Percentiles rank a stretch among this genome's conserved stretches.
These are phyloP conservation scores for Phytophthora sojae DNA, from an alignment of 352 stramenopile species.

Conservation along the genomic window DNA sequence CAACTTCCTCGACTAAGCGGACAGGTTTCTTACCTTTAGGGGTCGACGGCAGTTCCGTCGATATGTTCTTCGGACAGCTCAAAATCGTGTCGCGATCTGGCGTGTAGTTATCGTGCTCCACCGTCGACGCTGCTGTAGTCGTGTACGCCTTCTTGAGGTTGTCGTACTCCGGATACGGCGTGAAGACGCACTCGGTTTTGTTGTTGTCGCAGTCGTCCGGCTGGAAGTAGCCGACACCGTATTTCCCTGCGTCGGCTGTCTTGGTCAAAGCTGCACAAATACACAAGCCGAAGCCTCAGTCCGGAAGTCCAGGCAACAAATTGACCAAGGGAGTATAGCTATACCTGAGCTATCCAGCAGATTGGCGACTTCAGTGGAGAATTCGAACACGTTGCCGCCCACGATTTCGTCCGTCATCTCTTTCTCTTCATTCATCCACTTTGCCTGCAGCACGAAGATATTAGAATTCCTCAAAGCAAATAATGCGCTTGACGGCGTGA, in stretches of 20 bases:
- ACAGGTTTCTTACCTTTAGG: slow-evolving; percentile 26
- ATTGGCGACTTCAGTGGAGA: slow-evolving; percentile 69
- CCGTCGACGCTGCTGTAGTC: slow-evolving; percentile 49
- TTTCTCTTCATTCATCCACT: slow-evolving; percentile 82
- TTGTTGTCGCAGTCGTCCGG: slow-evolving; percentile 69
- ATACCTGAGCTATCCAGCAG: slow-evolving; percentile 42
- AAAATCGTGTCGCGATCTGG: slow-evolving; percentile 47
- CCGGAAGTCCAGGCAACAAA: too few relatives aligned
- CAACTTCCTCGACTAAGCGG: too few relatives aligned
- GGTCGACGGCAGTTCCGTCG: slow-evolving; percentile 32
- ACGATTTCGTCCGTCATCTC: slow-evolving; percentile 74
- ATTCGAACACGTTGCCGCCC: slow-evolving; percentile 82
- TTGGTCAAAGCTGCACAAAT: slow-evolving; percentile 46
- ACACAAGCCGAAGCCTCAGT: too few relatives aligned
- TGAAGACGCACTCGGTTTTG: slow-evolving; percentile 54
- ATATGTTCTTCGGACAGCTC: slow-evolving; percentile 51
- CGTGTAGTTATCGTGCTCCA: slow-evolving; percentile 48
- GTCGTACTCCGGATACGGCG: slow-evolving; percentile 61
- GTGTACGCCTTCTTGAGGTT: slow-evolving; percentile 68
- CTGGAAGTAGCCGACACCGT: slow-evolving; percentile 70
- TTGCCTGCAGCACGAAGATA: slow-evolving; percentile 32
- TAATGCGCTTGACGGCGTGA: not conserved
- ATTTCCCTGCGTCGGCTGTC: slow-evolving; percentile 57
- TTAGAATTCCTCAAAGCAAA: not conserved
- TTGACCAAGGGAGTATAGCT: too few relatives aligned